These are phyloP conservation scores for Fusarium setosum DNA, from an alignment of 2,329 filamentous ascomycete genomes.

Conservation along the genomic window DNA sequence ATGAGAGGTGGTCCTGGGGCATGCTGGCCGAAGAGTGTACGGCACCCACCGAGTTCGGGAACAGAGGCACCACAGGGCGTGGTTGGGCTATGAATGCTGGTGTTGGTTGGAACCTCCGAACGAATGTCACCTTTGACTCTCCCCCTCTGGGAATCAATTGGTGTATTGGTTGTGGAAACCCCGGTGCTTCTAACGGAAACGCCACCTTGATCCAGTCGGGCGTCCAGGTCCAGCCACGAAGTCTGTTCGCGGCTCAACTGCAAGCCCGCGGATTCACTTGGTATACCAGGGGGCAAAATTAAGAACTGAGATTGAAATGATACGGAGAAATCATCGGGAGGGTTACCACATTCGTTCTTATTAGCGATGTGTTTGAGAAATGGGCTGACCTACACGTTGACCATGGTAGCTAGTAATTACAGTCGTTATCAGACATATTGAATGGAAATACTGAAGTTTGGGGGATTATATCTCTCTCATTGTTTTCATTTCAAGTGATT, in stretches of 20 bases:
- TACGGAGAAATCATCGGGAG: too few relatives aligned
- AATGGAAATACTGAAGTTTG: too few relatives aligned
- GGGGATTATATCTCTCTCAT: too few relatives aligned
- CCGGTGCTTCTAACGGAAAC: background rate
- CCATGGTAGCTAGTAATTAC: too few relatives aligned
- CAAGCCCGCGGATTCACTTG: background rate
- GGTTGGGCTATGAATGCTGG: slow-evolving; percentile 26
- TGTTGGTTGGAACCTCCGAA: slow-evolving; percentile 18
- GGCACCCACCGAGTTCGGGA: background rate
- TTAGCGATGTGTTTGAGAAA: too few relatives aligned
- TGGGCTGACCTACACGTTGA: too few relatives aligned
- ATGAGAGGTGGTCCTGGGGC: slow-evolving; percentile 12
- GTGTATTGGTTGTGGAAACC: slow-evolving; percentile 10
- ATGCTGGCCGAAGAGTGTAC: slow-evolving; percentile 11
- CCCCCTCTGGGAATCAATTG: slow-evolving; percentile 26
- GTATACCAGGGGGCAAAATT: background rate
- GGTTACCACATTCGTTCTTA: background rate
- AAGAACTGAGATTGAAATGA: background rate
- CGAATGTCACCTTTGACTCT: background rate
- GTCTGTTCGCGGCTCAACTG: background rate
- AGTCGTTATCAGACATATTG: too few relatives aligned
- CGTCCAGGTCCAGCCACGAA: background rate
- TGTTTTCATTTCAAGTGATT: too few relatives aligned
- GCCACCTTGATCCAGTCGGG: background rate
- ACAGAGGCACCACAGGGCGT: background rate